Percentiles rank a stretch among this genome's conserved stretches.
These are phyloP conservation scores for Ceraceosorus guamensis DNA, from an alignment of 1,284 basidiomycete species.

Conservation along the genomic window DNA sequence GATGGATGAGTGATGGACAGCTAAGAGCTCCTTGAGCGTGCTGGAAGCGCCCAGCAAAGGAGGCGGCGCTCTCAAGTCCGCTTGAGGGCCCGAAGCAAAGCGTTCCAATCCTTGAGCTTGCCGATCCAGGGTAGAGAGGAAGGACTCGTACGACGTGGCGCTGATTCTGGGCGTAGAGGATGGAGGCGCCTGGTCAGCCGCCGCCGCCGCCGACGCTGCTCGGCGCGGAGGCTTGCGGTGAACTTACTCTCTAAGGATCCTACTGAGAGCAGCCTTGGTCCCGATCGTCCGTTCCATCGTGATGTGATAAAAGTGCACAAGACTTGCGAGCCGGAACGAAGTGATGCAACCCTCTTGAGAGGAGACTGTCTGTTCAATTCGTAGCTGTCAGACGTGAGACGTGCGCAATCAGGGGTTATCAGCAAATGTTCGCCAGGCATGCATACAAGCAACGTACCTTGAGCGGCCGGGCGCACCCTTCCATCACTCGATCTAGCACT, in stretches of 20 bases:
- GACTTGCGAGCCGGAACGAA: constrained; percentile 81
- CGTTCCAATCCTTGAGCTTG: constrained; percentile 23
- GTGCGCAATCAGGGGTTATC: neutral
- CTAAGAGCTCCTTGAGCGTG: constrained; percentile 33
- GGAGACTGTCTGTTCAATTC: constrained; percentile 83
- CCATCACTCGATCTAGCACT: constrained; percentile 72
- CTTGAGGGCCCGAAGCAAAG: constrained; percentile 17
- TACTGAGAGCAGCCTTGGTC: constrained; percentile 65
- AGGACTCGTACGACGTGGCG: constrained; percentile 19
- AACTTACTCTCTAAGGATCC: constrained; percentile 64
- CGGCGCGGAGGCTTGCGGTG: neutral
- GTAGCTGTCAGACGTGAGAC: constrained; percentile 54
- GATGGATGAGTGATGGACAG: constrained; percentile 21
- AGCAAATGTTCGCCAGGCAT: neutral
- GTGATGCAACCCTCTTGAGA: constrained; percentile 87
- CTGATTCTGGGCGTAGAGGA: constrained; percentile 4
- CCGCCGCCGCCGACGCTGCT: no score
- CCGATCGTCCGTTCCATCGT: constrained; percentile 91
- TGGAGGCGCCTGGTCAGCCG: no score
- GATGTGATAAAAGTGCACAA: constrained; percentile 86
- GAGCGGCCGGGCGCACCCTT: constrained; percentile 70
- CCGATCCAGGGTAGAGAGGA: constrained; percentile 29
- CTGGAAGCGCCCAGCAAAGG: constrained; percentile 18
- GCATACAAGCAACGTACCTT: constrained; percentile 8
- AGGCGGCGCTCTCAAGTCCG: constrained; percentile 18